Percentiles rank a stretch among this genome's conserved stretches.
Conservation (phyloP, 2,329 filamentous ascomycete species). For the Paramyrothecium roridum region DNA sequence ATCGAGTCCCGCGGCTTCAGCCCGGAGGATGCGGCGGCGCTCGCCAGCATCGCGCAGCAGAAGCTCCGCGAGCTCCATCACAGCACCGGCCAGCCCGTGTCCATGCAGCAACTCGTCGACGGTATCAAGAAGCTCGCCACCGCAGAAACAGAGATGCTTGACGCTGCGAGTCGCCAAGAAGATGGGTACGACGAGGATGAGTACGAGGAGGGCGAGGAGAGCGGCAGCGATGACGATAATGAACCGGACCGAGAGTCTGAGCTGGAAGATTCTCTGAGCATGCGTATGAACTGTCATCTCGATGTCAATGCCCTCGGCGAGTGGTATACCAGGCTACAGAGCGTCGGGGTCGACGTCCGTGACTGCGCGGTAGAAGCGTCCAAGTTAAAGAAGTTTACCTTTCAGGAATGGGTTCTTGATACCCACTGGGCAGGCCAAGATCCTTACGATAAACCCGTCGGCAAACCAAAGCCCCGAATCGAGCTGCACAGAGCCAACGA, state of each 20-base stretch:
- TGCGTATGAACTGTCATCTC: constrained; percentile 20
- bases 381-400: not conserved
- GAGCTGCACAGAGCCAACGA: constrained; percentile 26
- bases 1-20: constrained; percentile 13
- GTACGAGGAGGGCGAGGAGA: too few relatives aligned
- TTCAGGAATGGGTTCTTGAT: not conserved
- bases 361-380: not conserved
- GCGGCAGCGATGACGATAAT: not conserved
- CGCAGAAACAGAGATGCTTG: constrained; percentile 7
- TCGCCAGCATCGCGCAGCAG: constrained; percentile 15
- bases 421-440: not conserved
- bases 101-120: constrained; percentile 12
- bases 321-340: not conserved
- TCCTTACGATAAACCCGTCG: not conserved
- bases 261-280: not conserved
- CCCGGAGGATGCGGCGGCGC: constrained; percentile 13
- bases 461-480: constrained; percentile 11
- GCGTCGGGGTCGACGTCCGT: not conserved
- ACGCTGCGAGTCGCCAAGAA: too few relatives aligned
- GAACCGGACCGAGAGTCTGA: not conserved
- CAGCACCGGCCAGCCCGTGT: constrained; percentile 6
- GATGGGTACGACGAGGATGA: too few relatives aligned
- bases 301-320: too few relatives aligned
- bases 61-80: constrained; percentile 12
- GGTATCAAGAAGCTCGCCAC: constrained; percentile 15